These are phyloP conservation scores for Penicillium cosmopolitanum DNA, from an alignment of 495 filamentous ascomycete genomes.

Conservation along the genomic window DNA sequence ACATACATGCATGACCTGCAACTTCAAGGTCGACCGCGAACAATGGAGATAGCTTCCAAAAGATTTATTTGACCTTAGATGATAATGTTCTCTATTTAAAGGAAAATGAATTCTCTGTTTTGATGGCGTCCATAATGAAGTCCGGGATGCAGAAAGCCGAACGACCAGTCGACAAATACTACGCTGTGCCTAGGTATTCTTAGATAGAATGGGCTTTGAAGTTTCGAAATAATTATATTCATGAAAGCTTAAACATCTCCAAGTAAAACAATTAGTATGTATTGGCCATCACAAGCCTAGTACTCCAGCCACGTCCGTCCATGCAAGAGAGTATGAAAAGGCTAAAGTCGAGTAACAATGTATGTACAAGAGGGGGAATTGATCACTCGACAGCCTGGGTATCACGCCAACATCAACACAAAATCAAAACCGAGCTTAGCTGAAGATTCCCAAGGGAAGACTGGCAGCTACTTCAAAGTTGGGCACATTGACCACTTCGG, in stretches of 20 bases:
- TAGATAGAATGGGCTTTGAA: background rate
- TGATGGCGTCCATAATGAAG: background rate
- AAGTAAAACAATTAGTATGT: background rate
- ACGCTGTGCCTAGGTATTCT: background rate
- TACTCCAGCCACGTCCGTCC: background rate
- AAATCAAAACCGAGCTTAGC: conserved; percentile 1
- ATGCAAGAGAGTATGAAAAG: conserved; percentile 4
- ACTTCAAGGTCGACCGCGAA: background rate
- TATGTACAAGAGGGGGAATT: conserved; percentile 17
- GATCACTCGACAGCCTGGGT: conserved; percentile 16
- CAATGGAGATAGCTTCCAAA: background rate
- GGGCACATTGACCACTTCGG: conserved; percentile 54
- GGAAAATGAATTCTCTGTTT: too few relatives aligned
- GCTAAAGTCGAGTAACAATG: conserved; percentile 6
- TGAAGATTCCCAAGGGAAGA: conserved; percentile 49
- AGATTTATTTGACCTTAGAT: too few relatives aligned
- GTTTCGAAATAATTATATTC: background rate
- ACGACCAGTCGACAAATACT: background rate
- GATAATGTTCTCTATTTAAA: too few relatives aligned
- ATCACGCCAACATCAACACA: conserved; percentile 17
- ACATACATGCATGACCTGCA: background rate
- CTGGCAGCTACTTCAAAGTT: conserved; percentile 52
- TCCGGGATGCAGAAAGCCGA: background rate
- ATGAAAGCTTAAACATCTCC: background rate
- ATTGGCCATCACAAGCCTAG: background rate